phyloP scores from a whole-genome alignment of 1,284 basidiomycete species.

The Tilletia caries region DNA sequence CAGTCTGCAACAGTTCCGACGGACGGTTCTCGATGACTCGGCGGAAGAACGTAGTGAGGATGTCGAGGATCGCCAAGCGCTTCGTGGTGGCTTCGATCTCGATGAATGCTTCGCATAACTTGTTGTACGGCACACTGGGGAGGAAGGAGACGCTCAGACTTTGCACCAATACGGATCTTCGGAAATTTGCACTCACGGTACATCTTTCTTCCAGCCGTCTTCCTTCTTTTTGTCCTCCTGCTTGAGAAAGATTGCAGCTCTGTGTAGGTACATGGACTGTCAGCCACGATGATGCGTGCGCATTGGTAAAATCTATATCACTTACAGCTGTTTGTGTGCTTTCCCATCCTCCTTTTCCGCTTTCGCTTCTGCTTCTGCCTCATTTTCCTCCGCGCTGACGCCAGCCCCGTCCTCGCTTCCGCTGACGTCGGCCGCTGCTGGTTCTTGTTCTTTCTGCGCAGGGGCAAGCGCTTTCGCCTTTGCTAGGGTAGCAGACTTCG shows the following conservation, averaged over 20 bases:
- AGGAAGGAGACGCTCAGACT: not conserved
- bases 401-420: not conserved
- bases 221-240: constrained; percentile 66
- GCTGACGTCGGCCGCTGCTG: too few relatives aligned
- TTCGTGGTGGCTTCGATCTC: constrained; percentile 94
- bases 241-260: constrained; percentile 38
- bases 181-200: constrained; percentile 55
- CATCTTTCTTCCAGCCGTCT: constrained; percentile 71
- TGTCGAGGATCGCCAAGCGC: constrained; percentile 83
- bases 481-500: too few relatives aligned
- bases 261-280: not conserved
- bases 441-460: not conserved
- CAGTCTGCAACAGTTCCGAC: constrained; percentile 75
- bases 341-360: constrained; percentile 48
- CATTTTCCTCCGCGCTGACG: constrained; percentile 49
- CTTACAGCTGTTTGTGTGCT: constrained; percentile 61
- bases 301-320: constrained; percentile 50
- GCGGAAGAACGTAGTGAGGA: constrained; percentile 81
- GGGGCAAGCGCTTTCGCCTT: not conserved
- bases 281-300: not conserved
- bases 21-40: constrained; percentile 80
- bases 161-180: not conserved
- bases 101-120: constrained; percentile 80
- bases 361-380: constrained; percentile 54
- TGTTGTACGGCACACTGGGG: constrained; percentile 85